Evolutionary conservation across 2,329 filamentous ascomycete genomes (phyloP), one percentile per base, ranked within the genome.

Genomic region (Pseudogymnoascus sp.): DNA sequence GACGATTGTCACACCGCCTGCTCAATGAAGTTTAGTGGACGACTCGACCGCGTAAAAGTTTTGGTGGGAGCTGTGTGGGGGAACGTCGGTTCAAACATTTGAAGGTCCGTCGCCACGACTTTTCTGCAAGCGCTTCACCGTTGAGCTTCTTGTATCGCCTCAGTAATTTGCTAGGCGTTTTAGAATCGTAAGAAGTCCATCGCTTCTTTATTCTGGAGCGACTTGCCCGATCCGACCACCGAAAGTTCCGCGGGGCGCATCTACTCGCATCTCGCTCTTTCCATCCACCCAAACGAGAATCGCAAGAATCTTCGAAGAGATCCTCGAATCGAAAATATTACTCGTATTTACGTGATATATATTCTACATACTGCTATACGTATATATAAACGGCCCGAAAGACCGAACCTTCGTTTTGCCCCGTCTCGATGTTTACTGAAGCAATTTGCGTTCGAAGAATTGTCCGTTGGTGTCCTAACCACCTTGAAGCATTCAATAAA

Each of bases 391-490:
- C 29, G 8, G 15, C 9, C 47, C 15, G 47, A 54, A 54, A 33
- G 47, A 54, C 15, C 29, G 29, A 33, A 54, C 47, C 9, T 54
- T 54, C n/a, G 13, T 33, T 29, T 35, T 54, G 47, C 47, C n/a
- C 29, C 29, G 47, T 54, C 47, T 54, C 47, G 15, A 54, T 54
- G 47, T 54, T 54, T 54, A 54, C 35, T 54, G 47, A 54, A 54
- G 47, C 29, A 54, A 5, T 33, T 54, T 33, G 29, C 47, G 47
- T 29, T 54, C 29, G 47, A 54, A 54, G 47, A 54, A 35, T 54
- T 29, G 21, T 13, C 21, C 47, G 47, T 29, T 35, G 29, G 47
- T 33, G 47, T 54, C n/a, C 9, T 13, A 54, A 54, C 47, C 41
- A n/a, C 37, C 24, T 47, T 29, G 29, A 54, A 54, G 5, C 6